Evolutionary conservation across 2,329 filamentous ascomycete genomes (phyloP).

Genomic region (Talaromyces sp.): DNA sequence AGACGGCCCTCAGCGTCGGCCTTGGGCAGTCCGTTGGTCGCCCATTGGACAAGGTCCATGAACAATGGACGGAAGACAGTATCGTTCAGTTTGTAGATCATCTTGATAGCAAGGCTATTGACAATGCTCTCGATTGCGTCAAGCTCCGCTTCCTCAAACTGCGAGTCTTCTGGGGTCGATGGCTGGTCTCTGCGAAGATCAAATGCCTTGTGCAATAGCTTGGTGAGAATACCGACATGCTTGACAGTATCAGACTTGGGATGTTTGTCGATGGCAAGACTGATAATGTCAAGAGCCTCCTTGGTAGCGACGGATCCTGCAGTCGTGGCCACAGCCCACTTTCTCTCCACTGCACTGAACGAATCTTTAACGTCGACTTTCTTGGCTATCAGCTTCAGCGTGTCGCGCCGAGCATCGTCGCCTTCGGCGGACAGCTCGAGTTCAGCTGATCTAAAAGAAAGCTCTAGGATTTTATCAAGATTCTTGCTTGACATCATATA

Average conservation of each 20-base stretch:
- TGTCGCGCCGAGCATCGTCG: constrained; percentile 61
- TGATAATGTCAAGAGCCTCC: constrained; percentile 67
- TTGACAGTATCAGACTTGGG: constrained; percentile 74
- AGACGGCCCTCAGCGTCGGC: constrained; percentile 55
- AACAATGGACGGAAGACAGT: constrained; percentile 90
- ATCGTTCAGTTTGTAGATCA: constrained; percentile 97
- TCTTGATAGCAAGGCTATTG: constrained; percentile 71
- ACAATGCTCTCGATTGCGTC: constrained; percentile 58
- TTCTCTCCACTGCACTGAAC: constrained; percentile 66
- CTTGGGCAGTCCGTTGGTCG: constrained; percentile 56
- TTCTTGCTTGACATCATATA: constrained; percentile 80
- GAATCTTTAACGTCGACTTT: constrained; percentile 73
- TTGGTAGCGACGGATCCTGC: constrained; percentile 60
- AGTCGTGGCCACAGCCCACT: constrained; percentile 62
- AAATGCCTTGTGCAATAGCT: constrained; percentile 51
- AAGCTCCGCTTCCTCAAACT: constrained; percentile 42
- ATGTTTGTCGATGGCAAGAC: constrained; percentile 68
- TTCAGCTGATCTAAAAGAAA: constrained; percentile 68
- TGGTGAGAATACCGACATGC: constrained; percentile 65
- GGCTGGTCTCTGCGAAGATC: constrained; percentile 41
- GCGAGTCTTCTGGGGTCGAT: constrained; percentile 26
- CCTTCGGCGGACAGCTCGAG: constrained; percentile 57
- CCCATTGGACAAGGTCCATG: constrained; percentile 78
- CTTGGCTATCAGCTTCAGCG: constrained; percentile 69
- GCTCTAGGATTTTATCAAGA: constrained; percentile 64